Base-by-base conservation (phyloP, 805 yeast species). In the Saccharomycopsis sp. region DNA sequence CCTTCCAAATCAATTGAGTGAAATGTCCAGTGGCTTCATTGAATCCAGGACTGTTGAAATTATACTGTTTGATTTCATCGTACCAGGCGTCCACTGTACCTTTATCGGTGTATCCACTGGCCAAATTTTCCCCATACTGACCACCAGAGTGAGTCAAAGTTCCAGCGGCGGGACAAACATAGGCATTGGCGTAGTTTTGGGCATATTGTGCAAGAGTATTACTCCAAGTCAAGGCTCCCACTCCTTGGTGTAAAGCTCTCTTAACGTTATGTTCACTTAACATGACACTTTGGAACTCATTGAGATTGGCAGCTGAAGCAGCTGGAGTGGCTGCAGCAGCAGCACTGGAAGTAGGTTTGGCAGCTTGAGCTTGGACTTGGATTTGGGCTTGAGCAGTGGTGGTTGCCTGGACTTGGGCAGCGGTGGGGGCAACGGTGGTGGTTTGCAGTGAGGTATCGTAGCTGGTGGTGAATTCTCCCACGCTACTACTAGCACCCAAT, bases 41-140 rank as follows among this genome's bases (percentile, higher is more conserved):
- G 49, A 60, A 64, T 42, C 73, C 77, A 21, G 77, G 74, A 37
- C 69, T 58, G 35, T 59, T 53, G 61, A 58, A 80, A 58, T 72
- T 61, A 60, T 79, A 82, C 39, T 56, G 45, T 9, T 52, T 42
- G 49, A 77, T 79, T 63, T 82, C 89, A 44, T 64, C 58, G 21
- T 81, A 81, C 92, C 92, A 82, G 31, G 80, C 76, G 45, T 77
- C 79, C 30, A 79, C 81, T 21, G 66, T 53, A 23, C 72, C 76
- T 17, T 58, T 52, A 19, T 52, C 44, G 10, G 67, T 57, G 49
- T 69, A 69, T 46, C 86, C 89, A 31, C 75, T 70, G 14, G 87
- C 88, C 49, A 82, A 66, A 62, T 82, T 82, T 57, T 82, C 89
- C 62, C 92, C 92, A 56, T 77, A 78, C 17, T 67, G 65, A 28